Evolutionary conservation across 2,329 filamentous ascomycete species (phyloP).

Genomic region (Penicillium sp.): DNA sequence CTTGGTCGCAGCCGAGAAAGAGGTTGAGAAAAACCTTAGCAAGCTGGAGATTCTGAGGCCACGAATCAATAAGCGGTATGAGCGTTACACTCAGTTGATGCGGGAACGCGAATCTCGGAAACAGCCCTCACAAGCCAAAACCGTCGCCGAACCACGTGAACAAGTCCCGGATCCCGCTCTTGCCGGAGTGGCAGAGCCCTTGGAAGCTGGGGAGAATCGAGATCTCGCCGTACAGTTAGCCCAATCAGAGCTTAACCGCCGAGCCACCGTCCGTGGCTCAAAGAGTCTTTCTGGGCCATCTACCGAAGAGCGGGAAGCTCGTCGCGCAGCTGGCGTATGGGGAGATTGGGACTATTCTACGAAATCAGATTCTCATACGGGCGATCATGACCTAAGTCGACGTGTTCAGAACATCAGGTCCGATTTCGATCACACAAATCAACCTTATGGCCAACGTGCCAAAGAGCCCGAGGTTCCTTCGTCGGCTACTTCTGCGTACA

Average conservation of each 20-base stretch:
- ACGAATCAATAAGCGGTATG: conserved; percentile 68
- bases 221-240: conserved; percentile 76
- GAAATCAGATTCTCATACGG: conserved; percentile 33
- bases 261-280: conserved; percentile 63
- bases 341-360: conserved; percentile 53
- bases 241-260: conserved; percentile 66
- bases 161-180: conserved; percentile 58
- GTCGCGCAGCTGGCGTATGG: conserved; percentile 56
- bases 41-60: conserved; percentile 79
- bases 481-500: conserved; percentile 35
- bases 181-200: conserved; percentile 56
- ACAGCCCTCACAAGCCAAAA: conserved; percentile 23
- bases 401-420: conserved; percentile 54
- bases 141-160: conserved; percentile 18
- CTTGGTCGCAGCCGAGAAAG: conserved; percentile 58
- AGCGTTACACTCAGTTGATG: conserved; percentile 62
- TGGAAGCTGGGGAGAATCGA: conserved; percentile 70
- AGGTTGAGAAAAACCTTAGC: conserved; percentile 64
- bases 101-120: conserved; percentile 47
- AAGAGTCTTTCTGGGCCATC: conserved; percentile 46
- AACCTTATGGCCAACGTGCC: conserved; percentile 9
- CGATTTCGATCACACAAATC: conserved; percentile 34
- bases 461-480: conserved; percentile 13
- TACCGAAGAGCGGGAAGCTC: conserved; percentile 57
- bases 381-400: conserved; percentile 49